Conservation (phyloP, 176 grass and related monocot genomes). For the Areca catechu region DNA sequence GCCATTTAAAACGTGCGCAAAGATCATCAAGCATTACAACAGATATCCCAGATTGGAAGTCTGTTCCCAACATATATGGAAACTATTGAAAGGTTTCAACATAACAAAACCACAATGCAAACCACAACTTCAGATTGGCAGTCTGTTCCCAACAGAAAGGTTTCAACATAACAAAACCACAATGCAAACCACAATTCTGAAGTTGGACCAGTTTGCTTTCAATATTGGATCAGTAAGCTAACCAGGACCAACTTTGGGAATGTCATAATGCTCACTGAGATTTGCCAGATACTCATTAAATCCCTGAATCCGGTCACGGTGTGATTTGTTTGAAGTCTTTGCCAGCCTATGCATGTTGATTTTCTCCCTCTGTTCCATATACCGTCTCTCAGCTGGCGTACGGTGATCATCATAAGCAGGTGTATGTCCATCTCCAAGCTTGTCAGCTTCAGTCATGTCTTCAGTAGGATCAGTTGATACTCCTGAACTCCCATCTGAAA, state of each 20-base stretch:
- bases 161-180: no score
- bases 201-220: no score
- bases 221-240: constrained; percentile 26
- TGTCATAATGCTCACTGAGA: constrained; percentile 93
- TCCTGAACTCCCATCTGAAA: constrained; percentile 43
- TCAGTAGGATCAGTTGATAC: constrained; percentile 26
- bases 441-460: constrained; percentile 31
- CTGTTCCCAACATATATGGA: no score
- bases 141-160: no score
- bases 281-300: constrained; percentile 91
- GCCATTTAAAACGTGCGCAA: no score
- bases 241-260: constrained; percentile 93
- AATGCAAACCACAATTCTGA: no score
- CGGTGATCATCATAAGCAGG: constrained; percentile 40
- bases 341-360: constrained; percentile 56
- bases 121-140: no score
- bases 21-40: no score
- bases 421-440: constrained; percentile 28
- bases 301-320: constrained; percentile 77
- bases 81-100: no score
- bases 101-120: no score
- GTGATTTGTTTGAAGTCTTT: constrained; percentile 80
- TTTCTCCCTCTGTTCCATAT: constrained; percentile 76
- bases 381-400: constrained; percentile 69
- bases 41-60: no score